Conservation (phyloP, 805 yeast genomes). For the Debaryomyces tyrocola region DNA sequence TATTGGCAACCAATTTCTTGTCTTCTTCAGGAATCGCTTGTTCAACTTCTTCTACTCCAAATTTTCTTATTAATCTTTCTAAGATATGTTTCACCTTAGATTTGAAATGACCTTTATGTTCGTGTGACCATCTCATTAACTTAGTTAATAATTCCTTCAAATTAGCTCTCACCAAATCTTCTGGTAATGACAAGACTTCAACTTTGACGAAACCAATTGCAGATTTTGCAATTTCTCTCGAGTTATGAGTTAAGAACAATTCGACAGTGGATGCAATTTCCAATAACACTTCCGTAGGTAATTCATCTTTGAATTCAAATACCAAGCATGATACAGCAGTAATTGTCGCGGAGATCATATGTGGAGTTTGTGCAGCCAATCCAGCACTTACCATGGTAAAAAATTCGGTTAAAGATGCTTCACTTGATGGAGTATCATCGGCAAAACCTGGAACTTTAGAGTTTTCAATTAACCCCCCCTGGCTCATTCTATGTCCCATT, state of each 20-base stretch:
- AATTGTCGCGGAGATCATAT: constrained; percentile 92
- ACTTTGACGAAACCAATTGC: constrained; percentile 94
- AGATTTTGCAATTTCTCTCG: constrained; percentile 90
- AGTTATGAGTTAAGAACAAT: constrained; percentile 84
- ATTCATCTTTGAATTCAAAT: constrained; percentile 74
- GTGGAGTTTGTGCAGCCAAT: constrained; percentile 88
- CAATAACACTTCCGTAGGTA: constrained; percentile 58
- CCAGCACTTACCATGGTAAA: constrained; percentile 96
- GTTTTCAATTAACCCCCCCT: constrained; percentile 67
- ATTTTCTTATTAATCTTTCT: constrained; percentile 86
- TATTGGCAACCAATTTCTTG: constrained; percentile 75
- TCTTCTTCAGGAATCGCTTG: constrained; percentile 88
- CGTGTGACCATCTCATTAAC: constrained; percentile 90
- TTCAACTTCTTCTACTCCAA: constrained; percentile 86
- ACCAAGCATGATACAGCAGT: constrained; percentile 86
- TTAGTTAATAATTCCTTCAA: constrained; percentile 66
- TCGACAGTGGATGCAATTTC: constrained; percentile 88
- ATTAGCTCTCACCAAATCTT: constrained; percentile 66
- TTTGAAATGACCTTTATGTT: constrained; percentile 93
- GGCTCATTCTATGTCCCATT: constrained; percentile 77
- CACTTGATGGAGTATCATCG: constrained; percentile 56
- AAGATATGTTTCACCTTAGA: constrained; percentile 89
- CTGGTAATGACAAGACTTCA: constrained; percentile 79
- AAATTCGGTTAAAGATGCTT: constrained; percentile 74
- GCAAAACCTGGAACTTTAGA: constrained; percentile 68